Evolutionary conservation across 768 basidiomycete genomes (phyloP), one percentile per base, ranked within the genome.

Genomic region (Pleurotus sapidus): DNA sequence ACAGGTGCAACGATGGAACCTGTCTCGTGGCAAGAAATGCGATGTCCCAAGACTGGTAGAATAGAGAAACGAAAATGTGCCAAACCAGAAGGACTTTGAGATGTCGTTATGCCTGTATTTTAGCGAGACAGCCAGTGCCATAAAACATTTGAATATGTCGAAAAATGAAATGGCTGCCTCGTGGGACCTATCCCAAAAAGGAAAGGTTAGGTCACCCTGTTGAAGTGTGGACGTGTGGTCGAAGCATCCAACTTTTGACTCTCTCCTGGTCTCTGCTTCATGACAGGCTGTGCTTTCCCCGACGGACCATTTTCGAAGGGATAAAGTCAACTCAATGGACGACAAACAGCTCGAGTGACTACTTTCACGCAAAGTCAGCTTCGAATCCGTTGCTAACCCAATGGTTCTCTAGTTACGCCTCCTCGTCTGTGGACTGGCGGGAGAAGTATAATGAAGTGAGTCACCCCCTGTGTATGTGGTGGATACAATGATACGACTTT

Each of bases 1-100:
- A 30, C 63, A 91, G 91, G 91, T 55, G 85, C 82, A 8, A 89
- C 89, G 20, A 87, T 95, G 83, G 86, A 90, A 57, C 89, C 93
- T 0, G 83, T 92, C 12, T 92, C 89, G 1, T 95, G 93, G 93
- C 86, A 91, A 71, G 90, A 90, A 69, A 95, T 95, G 93, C 82
- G 90, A 18, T 93, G 91, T 67, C 84, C 89, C 17, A 86, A 84
- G 68, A 93, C 91, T 14, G 90, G 91, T 4, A 81, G 77, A 61
- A 74, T 87, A 46, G 93, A 95, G 69, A 89, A 83, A 63, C 81
- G 93, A 58, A 95, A 95, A 67, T 93, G 91, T 63, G 91, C 91
- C 42, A 93, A 92, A 69, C 91, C 92, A 55, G 86, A 92, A 60
- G 81, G 78, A 47, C 59, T 86, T 67, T 86, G 73, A 62, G 43